phyloP scores from a whole-genome alignment of 176 grass and related monocot genomes.

The Carex cristatella region DNA sequence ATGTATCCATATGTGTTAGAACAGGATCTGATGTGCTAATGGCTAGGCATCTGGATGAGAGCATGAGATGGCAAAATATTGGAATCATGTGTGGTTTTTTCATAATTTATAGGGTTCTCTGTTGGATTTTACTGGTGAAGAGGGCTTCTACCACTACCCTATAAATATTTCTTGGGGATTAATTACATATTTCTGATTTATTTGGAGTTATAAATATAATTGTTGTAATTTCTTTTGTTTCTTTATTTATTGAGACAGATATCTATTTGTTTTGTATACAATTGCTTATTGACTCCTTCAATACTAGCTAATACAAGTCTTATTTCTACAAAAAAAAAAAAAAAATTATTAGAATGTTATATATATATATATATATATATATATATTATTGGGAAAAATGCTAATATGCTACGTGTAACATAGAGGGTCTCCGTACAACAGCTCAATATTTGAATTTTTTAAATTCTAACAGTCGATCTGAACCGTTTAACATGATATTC shows the following conservation, averaged over 20 bases:
- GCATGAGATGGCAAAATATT: constrained; percentile 58
- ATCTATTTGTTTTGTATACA: neutral
- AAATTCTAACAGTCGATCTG: too few relatives aligned
- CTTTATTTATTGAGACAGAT: neutral
- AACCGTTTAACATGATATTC: too few relatives aligned
- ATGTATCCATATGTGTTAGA: constrained; percentile 23
- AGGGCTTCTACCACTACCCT: constrained; percentile 76
- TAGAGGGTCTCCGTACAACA: too few relatives aligned
- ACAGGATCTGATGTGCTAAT: constrained; percentile 54
- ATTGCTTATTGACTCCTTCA: neutral
- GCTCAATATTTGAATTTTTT: too few relatives aligned
- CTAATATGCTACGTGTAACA: too few relatives aligned
- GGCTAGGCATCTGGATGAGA: constrained; percentile 52
- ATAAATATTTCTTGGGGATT: constrained; percentile 15
- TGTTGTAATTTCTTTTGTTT: constrained; percentile 12
- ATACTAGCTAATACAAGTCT: neutral
- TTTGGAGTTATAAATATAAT: neutral
- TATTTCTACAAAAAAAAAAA: neutral
- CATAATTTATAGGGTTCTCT: constrained; percentile 65
- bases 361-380: too few relatives aligned
- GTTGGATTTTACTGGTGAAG: constrained; percentile 66
- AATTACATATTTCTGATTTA: neutral
- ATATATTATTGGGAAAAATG: too few relatives aligned
- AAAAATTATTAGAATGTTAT: too few relatives aligned
- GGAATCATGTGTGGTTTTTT: constrained; percentile 80